These are phyloP conservation scores for Neonothopanus nambi DNA, from an alignment of 1,284 basidiomycete species.

Conservation along the genomic window DNA sequence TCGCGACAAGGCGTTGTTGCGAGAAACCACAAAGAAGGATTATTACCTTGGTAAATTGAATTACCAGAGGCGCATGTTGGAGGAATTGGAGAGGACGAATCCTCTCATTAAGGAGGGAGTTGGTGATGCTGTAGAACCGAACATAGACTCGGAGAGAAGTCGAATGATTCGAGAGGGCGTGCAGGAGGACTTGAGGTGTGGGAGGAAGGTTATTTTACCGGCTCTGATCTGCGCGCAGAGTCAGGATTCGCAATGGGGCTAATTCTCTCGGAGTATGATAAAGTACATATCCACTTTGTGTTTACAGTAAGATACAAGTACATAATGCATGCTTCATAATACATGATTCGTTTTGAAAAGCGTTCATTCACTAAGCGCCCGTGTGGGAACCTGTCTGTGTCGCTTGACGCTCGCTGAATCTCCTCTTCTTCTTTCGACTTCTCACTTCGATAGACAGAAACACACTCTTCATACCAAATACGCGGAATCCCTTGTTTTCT, in stretches of 20 bases:
- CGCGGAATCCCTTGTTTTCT: no score
- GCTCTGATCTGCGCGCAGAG: slow-evolving; percentile 1
- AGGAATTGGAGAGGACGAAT: slow-evolving; percentile 3
- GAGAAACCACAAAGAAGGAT: slow-evolving; percentile 1
- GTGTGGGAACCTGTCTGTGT: no score
- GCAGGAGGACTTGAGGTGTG: slow-evolving; percentile 6
- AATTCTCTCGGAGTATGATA: no score
- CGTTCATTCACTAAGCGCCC: no score
- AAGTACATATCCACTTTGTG: no score
- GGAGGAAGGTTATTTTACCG: slow-evolving; percentile 13
- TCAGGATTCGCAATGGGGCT: not conserved
- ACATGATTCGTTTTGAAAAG: no score
- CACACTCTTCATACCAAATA: no score
- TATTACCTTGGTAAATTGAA: not conserved
- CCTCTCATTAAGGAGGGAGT: not conserved
- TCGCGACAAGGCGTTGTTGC: not conserved
- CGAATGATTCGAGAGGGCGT: slow-evolving; percentile 5
- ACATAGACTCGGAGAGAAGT: slow-evolving; percentile 9
- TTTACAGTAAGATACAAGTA: no score
- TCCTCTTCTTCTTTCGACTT: no score
- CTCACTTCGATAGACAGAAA: no score
- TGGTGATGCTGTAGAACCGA: not conserved
- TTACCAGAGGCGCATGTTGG: not conserved
- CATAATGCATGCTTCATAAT: no score
- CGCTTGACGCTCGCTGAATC: no score